Evolutionary conservation across 108 stramenopile genomes (phyloP).

Genomic region (Poteriospumella lacustris): DNA sequence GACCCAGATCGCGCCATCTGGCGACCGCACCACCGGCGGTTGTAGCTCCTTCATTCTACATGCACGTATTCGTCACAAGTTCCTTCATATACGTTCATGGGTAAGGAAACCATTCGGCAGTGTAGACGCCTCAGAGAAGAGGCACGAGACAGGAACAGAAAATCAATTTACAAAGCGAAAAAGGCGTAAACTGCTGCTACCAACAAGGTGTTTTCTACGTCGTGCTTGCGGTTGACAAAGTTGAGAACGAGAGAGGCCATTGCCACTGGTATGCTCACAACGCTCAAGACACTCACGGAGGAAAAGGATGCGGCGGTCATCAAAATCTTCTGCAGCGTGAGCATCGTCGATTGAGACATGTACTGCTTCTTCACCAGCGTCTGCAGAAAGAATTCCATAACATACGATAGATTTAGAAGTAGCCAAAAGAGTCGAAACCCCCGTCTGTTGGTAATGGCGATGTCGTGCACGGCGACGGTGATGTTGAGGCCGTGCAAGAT

Average conservation of each 20-base stretch:
- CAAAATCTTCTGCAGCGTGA: conserved; percentile 1
- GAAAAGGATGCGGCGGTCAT: neutral
- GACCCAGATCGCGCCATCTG: too few relatives aligned
- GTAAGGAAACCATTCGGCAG: too few relatives aligned
- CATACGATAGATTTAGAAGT: conserved; percentile 64
- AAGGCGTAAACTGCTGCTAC: too few relatives aligned
- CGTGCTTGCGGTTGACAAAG: neutral
- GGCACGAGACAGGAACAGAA: too few relatives aligned
- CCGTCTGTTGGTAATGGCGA: neutral
- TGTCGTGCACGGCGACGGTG: conserved; percentile 39
- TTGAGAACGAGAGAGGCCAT: neutral
- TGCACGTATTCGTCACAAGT: too few relatives aligned
- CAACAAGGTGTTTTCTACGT: neutral
- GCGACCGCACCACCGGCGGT: too few relatives aligned
- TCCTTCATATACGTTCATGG: too few relatives aligned
- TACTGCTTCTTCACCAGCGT: conserved; percentile 59
- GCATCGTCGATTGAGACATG: conserved; percentile 17
- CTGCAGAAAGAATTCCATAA: conserved; percentile 79
- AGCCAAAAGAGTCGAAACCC: conserved; percentile 69
- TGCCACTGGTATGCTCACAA: neutral
- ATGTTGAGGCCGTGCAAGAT: conserved; percentile 72
- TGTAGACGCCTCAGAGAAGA: too few relatives aligned
- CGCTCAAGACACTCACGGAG: neutral
- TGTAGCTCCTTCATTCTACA: too few relatives aligned
- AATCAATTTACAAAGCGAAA: too few relatives aligned